Percentiles rank a stretch among this genome's conserved stretches.
These are phyloP conservation scores for Marasmius tenuissimus DNA, from an alignment of 1,284 basidiomycete genomes.

Conservation along the genomic window DNA sequence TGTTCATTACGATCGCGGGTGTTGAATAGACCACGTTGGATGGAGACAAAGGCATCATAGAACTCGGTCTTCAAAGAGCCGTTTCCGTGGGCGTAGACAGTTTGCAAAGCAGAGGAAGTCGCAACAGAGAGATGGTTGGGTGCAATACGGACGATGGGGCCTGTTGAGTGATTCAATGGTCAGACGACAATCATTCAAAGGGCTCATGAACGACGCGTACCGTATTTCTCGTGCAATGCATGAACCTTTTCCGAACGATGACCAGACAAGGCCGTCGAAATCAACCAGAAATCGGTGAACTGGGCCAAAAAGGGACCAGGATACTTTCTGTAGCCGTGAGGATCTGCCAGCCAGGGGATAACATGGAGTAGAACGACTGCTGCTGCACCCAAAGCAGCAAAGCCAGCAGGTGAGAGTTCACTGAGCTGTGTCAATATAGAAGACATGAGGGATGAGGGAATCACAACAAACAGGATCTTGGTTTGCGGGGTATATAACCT, in stretches of 20 bases:
- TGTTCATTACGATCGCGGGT: slow-evolving; percentile 84
- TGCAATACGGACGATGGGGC: slow-evolving; percentile 81
- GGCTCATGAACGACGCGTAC: slow-evolving; percentile 37
- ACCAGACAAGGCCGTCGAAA: slow-evolving; percentile 61
- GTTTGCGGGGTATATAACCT: not conserved
- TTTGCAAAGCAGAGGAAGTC: slow-evolving; percentile 73
- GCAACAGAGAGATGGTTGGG: slow-evolving; percentile 87
- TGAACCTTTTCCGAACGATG: slow-evolving; percentile 80
- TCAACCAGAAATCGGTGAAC: slow-evolving; percentile 80
- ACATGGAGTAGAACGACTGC: slow-evolving; percentile 7
- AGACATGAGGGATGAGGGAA: not conserved
- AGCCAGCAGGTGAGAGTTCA: not conserved
- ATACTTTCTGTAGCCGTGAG: slow-evolving; percentile 35
- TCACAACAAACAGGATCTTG: not conserved
- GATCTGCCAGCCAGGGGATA: slow-evolving; percentile 11
- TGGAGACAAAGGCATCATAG: slow-evolving; percentile 84
- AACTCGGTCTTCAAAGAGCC: slow-evolving; percentile 77
- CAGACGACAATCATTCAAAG: not conserved
- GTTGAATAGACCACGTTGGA: slow-evolving; percentile 80
- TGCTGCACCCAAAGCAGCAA: not conserved
- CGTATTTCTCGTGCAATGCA: slow-evolving; percentile 73
- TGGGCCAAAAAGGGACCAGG: slow-evolving; percentile 79
- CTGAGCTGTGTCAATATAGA: not conserved
- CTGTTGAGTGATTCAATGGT: slow-evolving; percentile 34
- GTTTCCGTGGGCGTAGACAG: slow-evolving; percentile 80